phyloP scores from a whole-genome alignment of 2,329 filamentous ascomycete species.

The Sarocladium kiliense region DNA sequence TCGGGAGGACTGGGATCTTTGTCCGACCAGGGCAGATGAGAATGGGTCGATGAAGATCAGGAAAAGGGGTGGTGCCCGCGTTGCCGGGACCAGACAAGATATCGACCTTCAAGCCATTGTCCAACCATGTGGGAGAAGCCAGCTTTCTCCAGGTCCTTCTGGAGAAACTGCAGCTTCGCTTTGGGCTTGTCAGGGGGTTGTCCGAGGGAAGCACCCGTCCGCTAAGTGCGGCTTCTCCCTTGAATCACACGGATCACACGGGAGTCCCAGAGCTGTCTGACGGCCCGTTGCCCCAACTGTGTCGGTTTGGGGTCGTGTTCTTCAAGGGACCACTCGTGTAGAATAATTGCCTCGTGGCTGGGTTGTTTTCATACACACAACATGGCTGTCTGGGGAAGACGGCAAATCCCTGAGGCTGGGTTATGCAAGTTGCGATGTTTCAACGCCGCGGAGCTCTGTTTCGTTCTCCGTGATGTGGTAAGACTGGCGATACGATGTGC shows the following conservation, averaged over 20 bases:
- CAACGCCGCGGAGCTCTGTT: background rate
- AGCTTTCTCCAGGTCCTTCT: slow-evolving; percentile 6
- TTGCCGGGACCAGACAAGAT: slow-evolving; percentile 2
- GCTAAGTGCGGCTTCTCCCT: slow-evolving; percentile 8
- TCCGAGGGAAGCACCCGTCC: background rate
- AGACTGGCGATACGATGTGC: background rate
- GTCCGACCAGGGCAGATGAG: background rate
- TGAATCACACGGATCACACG: slow-evolving; percentile 9
- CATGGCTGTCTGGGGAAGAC: background rate
- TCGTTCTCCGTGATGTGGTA: background rate
- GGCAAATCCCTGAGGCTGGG: background rate
- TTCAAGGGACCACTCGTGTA: background rate
- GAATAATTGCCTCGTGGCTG: background rate
- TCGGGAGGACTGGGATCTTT: background rate
- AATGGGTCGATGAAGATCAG: background rate
- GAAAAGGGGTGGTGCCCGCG: background rate
- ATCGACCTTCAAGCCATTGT: slow-evolving; percentile 12
- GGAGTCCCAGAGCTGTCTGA: slow-evolving; percentile 1
- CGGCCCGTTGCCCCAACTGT: background rate
- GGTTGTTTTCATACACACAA: background rate
- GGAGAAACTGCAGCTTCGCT: background rate
- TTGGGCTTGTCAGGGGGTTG: background rate
- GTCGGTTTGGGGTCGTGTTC: background rate
- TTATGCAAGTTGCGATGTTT: background rate
- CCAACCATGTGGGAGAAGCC: slow-evolving; percentile 4